Conservation (phyloP, 768 basidiomycete species). For the Melanogaster broomeanus region DNA sequence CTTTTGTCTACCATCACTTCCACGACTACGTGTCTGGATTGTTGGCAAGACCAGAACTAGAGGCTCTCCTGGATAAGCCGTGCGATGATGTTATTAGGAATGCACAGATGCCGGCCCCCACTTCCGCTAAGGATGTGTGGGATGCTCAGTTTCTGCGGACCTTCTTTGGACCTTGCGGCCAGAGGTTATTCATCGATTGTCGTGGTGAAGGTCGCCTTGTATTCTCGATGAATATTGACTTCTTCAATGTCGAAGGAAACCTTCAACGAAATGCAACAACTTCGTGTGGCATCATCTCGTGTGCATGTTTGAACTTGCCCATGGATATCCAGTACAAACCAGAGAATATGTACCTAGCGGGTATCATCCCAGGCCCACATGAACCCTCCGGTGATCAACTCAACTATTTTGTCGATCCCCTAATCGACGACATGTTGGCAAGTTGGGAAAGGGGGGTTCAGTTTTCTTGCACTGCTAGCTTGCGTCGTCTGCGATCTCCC, state of each 20-base stretch:
- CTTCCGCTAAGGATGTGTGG: not conserved
- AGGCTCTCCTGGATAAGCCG: not conserved
- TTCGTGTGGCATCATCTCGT: not conserved
- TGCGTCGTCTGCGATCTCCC: no score
- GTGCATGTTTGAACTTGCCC: slow-evolving; percentile 2
- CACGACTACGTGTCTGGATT: not conserved
- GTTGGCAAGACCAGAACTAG: not conserved
- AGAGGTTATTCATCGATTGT: no score
- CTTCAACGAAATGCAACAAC: not conserved
- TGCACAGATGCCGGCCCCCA: no score
- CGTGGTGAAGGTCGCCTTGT: not conserved
- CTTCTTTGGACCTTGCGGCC: not conserved
- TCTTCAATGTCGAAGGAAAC: not conserved
- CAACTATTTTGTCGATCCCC: no score
- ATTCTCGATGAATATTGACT: slow-evolving; percentile 1
- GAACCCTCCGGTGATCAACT: no score
- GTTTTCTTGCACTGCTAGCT: no score
- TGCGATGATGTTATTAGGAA: no score
- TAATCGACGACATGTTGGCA: no score
- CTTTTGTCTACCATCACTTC: slow-evolving; percentile 9
- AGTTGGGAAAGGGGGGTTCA: no score
- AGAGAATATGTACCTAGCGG: not conserved
- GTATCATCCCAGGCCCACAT: no score
- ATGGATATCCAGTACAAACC: not conserved
- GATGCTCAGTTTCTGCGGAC: not conserved